Evolutionary conservation across 352 stramenopile species (phyloP).

Genomic region (Globisporangium yorkense): DNA sequence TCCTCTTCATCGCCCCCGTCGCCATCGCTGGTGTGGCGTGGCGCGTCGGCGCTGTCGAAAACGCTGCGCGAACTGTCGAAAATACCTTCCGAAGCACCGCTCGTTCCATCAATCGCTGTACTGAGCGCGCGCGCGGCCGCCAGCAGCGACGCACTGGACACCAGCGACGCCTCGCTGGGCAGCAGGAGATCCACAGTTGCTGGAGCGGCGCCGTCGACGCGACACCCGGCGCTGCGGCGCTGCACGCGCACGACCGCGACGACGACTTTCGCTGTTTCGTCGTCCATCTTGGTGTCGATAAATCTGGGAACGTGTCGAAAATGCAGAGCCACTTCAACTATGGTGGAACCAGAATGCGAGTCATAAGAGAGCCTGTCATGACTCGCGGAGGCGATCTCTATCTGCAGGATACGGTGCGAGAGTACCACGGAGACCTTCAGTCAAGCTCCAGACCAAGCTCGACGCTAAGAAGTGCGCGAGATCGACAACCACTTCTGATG

Average conservation of each 20-base stretch:
- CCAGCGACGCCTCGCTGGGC: neutral
- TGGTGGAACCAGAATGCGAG: no score
- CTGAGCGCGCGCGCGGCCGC: slow-evolving; percentile 19
- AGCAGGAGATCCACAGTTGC: slow-evolving; percentile 22
- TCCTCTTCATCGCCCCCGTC: slow-evolving; percentile 32
- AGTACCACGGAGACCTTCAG: no score
- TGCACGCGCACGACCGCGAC: slow-evolving; percentile 20
- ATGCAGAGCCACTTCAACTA: no score
- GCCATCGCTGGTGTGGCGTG: slow-evolving; percentile 1
- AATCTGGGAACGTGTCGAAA: no score
- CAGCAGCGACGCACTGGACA: slow-evolving; percentile 18
- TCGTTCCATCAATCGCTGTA: slow-evolving; percentile 11
- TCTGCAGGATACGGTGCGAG: no score
- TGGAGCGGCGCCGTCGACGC: neutral
- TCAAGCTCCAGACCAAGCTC: no score
- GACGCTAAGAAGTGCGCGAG: no score
- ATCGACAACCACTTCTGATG: no score
- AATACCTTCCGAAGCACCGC: slow-evolving; percentile 8
- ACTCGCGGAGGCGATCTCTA: no score
- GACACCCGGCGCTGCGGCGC: slow-evolving; percentile 10
- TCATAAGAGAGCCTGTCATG: no score
- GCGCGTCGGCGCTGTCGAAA: slow-evolving; percentile 15
- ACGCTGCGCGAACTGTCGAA: neutral
- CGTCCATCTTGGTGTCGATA: neutral
- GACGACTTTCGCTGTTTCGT: slow-evolving; percentile 8